Conservation (phyloP, 495 filamentous ascomycete species). For the Lichenothelia convexa region DNA sequence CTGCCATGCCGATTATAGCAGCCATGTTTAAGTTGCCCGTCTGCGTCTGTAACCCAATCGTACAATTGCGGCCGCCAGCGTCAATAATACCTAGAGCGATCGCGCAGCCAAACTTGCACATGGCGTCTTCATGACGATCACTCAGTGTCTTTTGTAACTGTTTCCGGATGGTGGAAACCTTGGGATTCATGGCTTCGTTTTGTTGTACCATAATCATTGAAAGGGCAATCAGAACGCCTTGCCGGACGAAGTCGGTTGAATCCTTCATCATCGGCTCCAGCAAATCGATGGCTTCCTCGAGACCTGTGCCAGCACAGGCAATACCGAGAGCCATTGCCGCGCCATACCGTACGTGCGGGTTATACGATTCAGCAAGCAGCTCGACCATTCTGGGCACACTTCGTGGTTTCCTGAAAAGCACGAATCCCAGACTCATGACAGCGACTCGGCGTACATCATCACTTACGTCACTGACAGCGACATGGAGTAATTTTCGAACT, state of each 20-base stretch:
- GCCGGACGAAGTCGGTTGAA: conserved; percentile 93
- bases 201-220: conserved; percentile 98
- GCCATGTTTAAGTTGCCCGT: conserved; percentile 97
- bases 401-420: conserved; percentile 92
- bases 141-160: conserved; percentile 60
- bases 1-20: conserved; percentile 89
- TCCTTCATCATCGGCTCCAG: conserved; percentile 99
- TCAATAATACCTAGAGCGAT: conserved; percentile 94
- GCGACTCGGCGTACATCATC: conserved; percentile 93
- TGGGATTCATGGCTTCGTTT: conserved; percentile 55
- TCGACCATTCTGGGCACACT: conserved; percentile 99
- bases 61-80: conserved; percentile 94
- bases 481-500: conserved; percentile 88
- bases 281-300: conserved; percentile 92
- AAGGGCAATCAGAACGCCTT: conserved; percentile 86
- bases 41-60: conserved; percentile 91
- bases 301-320: conserved; percentile 87
- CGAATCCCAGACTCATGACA: conserved; percentile 98
- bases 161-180: conserved; percentile 44
- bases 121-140: conserved; percentile 95
- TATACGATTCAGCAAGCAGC: conserved; percentile 92
- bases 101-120: conserved; percentile 96
- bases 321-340: conserved; percentile 98
- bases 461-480: conserved; percentile 94
- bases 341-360: conserved; percentile 95